Base-by-base conservation (phyloP, 805 yeast genomes). In the Nakazawaea holstii region DNA sequence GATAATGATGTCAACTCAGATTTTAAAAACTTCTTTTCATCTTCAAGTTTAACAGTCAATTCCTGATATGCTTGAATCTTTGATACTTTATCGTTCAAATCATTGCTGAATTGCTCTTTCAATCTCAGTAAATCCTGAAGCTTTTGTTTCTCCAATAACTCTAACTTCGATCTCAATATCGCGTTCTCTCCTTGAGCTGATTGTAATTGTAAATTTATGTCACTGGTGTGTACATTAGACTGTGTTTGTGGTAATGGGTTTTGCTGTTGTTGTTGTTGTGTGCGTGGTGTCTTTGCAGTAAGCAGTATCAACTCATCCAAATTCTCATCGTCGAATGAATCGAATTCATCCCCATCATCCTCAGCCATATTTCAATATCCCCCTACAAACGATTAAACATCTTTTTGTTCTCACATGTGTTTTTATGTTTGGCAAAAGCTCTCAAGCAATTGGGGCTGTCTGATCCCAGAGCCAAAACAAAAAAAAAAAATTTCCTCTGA, bases 131-230 rank as follows among this genome's bases (percentile, higher is more conserved):
- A 55, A 49, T 74, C 76, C 1, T 62, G 55, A 5, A 59, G 59
- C 17, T 63, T 61, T 6, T 61, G 63, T 26, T 58, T 58, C 43
- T 74, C 76, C 3, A 77, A 51, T 37, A 74, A 72, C 17, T 73
- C 65, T 17, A 86, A 65, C 55, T 82, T 87, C 8, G 83, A 79
- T 46, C 95, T 69, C 14, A 91, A 68, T 32, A 90, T 82, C 11
- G 94, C 82, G 33, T 87, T 81, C 58, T 91, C 96, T 2, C 97
- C 97, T 47, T 77, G 77, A 5, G 87, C 84, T 32, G 73, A 66
- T 46, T 68, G 70, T n/a, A 80, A 52, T 36, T 67, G 66, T 27
- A n/a, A n/a, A 11, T 42, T 39, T 40, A 45, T 57, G 51, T 48
- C 57, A 20, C 24, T 20, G 5, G 24, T 20, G 24, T 20, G 24